These are phyloP conservation scores for Geotrichum citri-aurantii DNA, from an alignment of 1,139 yeast genomes.

Conservation along the genomic window DNA sequence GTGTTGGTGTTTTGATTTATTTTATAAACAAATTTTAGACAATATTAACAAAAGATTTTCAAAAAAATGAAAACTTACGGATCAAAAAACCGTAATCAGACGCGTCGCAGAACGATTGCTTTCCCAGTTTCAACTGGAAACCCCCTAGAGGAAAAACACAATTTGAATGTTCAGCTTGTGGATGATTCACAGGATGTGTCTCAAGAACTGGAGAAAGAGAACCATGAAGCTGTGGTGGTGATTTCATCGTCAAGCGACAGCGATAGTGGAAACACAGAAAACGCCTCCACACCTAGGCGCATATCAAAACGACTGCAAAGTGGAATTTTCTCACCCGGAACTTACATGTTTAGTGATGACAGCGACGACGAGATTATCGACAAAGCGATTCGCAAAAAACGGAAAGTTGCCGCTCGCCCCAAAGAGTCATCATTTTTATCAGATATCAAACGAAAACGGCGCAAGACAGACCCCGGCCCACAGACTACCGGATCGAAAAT, in stretches of 20 bases:
- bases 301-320: not conserved
- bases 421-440: conserved; percentile 1
- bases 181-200: not conserved
- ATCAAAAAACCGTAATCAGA: conserved; percentile 4
- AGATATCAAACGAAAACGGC: conserved; percentile 2
- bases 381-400: not conserved
- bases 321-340: not conserved
- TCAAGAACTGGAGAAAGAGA: not conserved
- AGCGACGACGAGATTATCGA: not conserved
- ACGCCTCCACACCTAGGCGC: not conserved
- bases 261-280: not conserved
- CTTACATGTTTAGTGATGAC: not conserved
- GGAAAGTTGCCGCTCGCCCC: not conserved
- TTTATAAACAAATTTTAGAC: no score
- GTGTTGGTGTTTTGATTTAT: no score
- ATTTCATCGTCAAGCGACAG: not conserved
- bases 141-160: not conserved
- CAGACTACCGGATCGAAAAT: conserved; percentile 3
- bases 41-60: no score
- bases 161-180: not conserved
- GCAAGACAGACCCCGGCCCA: not conserved
- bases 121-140: conserved; percentile 2
- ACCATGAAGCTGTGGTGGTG: not conserved
- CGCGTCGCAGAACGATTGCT: conserved; percentile 1
- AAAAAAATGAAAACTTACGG: conserved; percentile 9